Conservation (phyloP, 805 yeast genomes). For the Starmera amethionina region DNA sequence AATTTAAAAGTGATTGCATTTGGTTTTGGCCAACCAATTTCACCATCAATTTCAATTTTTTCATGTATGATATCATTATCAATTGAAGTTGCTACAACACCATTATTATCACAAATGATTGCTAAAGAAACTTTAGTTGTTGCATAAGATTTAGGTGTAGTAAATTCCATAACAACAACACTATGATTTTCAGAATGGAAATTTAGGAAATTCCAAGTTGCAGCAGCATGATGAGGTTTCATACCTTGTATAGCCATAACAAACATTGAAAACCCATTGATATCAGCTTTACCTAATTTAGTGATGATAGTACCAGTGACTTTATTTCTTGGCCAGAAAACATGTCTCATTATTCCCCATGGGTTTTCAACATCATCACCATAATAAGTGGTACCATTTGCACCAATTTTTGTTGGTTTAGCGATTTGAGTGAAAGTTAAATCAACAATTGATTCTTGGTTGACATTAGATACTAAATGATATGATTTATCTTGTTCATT, state of each 20-base stretch:
- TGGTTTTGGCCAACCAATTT: conserved; percentile 89
- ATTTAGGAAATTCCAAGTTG: conserved; percentile 88
- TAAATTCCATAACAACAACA: conserved; percentile 88
- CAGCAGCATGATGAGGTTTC: conserved; percentile 99
- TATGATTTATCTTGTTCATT: conserved; percentile 42
- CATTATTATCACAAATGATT: conserved; percentile 54
- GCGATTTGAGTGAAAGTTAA: conserved; percentile 49
- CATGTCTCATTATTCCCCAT: conserved; percentile 96
- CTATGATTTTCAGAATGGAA: conserved; percentile 70
- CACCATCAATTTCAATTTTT: conserved; percentile 41
- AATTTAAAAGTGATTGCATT: conserved; percentile 49
- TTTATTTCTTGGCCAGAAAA: conserved; percentile 89
- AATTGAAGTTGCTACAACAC: conserved; percentile 55
- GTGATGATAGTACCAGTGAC: conserved; percentile 56
- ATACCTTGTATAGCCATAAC: conserved; percentile 97
- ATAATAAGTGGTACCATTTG: conserved; percentile 75
- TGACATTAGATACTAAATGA: conserved; percentile 54
- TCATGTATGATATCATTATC: conserved; percentile 57
- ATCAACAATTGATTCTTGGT: conserved; percentile 62
- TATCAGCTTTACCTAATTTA: conserved; percentile 24
- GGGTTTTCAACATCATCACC: conserved; percentile 80
- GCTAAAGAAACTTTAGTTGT: conserved; percentile 74
- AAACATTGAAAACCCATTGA: conserved; percentile 51
- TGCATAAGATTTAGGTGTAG: conserved; percentile 87
- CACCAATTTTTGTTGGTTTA: conserved; percentile 84